phyloP scores from a whole-genome alignment of 306 rosid species.

The Carpinus fangiana region DNA sequence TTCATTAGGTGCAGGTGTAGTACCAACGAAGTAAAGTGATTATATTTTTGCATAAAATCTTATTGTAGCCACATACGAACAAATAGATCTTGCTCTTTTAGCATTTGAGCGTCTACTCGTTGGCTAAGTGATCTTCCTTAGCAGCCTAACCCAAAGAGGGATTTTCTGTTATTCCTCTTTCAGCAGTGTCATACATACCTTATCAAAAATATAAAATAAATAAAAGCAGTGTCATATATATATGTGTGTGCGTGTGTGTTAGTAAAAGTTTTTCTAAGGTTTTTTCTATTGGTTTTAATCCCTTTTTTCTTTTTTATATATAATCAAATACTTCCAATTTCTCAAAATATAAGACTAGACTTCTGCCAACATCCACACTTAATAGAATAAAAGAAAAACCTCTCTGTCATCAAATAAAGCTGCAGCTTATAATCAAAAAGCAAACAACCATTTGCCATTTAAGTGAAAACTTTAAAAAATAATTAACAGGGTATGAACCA shows the following conservation, averaged over 20 bases:
- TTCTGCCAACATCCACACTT: not conserved
- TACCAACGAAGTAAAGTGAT: too few relatives aligned
- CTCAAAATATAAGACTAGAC: not conserved
- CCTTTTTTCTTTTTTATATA: not conserved
- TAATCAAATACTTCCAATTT: not conserved
- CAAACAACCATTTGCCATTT: not conserved
- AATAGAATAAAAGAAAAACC: not conserved
- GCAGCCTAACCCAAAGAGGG: too few relatives aligned
- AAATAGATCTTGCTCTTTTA: too few relatives aligned
- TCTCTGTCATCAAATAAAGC: not conserved
- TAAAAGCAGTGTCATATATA: too few relatives aligned
- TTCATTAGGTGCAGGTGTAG: too few relatives aligned
- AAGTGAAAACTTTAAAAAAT: constrained; percentile 4
- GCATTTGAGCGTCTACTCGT: too few relatives aligned
- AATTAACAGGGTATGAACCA: constrained; percentile 16
- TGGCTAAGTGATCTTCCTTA: too few relatives aligned
- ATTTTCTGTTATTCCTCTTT: too few relatives aligned
- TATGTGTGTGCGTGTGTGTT: not conserved
- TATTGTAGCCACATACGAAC: too few relatives aligned
- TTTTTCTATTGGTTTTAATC: not conserved
- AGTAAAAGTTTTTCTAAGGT: not conserved
- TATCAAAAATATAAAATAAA: too few relatives aligned
- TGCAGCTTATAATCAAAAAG: not conserved
- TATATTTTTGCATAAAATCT: too few relatives aligned
- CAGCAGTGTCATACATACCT: too few relatives aligned